A percentile compares a stretch with the other conserved stretches of the same genome.
Evolutionary conservation across 2,329 filamentous ascomycete species (phyloP).

Genomic region (Endocalyx cinctus): DNA sequence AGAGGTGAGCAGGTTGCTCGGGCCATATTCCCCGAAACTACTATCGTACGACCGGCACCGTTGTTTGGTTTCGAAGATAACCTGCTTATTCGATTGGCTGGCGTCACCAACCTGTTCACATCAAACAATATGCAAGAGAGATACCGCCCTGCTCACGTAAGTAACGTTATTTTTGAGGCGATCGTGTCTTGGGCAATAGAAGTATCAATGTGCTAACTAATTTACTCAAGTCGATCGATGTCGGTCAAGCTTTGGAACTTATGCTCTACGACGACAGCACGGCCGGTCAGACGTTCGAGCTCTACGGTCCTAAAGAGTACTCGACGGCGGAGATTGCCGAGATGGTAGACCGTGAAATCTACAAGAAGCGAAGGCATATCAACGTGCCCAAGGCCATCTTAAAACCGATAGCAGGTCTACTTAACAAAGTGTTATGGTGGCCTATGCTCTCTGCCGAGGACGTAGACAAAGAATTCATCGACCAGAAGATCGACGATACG

Average conservation of each 20-base stretch:
- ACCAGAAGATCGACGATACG: constrained; percentile 82
- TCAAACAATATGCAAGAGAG: constrained; percentile 91
- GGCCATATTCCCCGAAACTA: constrained; percentile 92
- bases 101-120: constrained; percentile 76
- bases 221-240: constrained; percentile 68
- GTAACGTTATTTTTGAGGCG: too few species aligned
- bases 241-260: constrained; percentile 79
- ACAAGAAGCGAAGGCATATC: constrained; percentile 83
- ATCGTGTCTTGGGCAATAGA: too few species aligned
- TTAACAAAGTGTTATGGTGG: constrained; percentile 90
- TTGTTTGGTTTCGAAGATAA: constrained; percentile 95
- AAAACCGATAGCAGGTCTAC: constrained; percentile 66
- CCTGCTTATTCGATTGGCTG: constrained; percentile 80
- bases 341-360: constrained; percentile 86
- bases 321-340: constrained; percentile 80
- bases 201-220: constrained; percentile 6
- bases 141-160: constrained; percentile 85
- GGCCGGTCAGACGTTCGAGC: constrained; percentile 84
- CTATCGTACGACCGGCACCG: constrained; percentile 88
- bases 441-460: constrained; percentile 76
- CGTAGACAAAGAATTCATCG: constrained; percentile 86
- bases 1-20: constrained; percentile 79
- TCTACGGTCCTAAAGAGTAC: constrained; percentile 92
- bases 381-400: constrained; percentile 81
- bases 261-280: constrained; percentile 92